Conservation (phyloP, 345 rosid genomes). For the Trapa incisa region DNA sequence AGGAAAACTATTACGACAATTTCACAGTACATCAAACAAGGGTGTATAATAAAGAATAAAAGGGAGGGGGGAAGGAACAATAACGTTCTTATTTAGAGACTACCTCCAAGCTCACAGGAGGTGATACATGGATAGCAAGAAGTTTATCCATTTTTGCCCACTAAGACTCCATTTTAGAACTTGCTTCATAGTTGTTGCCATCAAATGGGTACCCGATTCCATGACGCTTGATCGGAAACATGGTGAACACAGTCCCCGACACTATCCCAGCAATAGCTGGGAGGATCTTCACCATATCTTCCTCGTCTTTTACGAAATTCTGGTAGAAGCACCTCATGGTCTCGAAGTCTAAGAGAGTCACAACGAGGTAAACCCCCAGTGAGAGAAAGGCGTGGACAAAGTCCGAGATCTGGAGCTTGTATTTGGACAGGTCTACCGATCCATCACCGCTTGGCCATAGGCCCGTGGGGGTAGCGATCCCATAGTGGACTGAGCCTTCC, state of each 20-base stretch:
- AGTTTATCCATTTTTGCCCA: background rate
- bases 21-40: too few species aligned
- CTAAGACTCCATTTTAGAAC: background rate
- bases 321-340: constrained; percentile 62
- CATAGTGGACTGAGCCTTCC: constrained; percentile 40
- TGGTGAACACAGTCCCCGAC: constrained; percentile 36
- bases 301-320: constrained; percentile 29
- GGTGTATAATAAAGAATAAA: too few species aligned
- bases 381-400: constrained; percentile 50
- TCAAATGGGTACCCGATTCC: constrained; percentile 70
- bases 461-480: constrained; percentile 45
- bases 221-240: constrained; percentile 58
- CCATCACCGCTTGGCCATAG: constrained; percentile 44
- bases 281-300: constrained; percentile 40
- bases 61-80: too few species aligned
- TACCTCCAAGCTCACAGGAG: background rate
- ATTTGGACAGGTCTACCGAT: constrained; percentile 30
- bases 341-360: constrained; percentile 46
- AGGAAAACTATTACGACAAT: too few species aligned
- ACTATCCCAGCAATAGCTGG: constrained; percentile 50
- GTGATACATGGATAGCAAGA: background rate
- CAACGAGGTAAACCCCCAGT: constrained; percentile 32
- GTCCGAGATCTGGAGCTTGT: constrained; percentile 43
- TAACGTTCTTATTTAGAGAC: too few species aligned
- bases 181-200: background rate